phyloP scores from a whole-genome alignment of 805 yeast species.

The Lipomyces sp. region DNA sequence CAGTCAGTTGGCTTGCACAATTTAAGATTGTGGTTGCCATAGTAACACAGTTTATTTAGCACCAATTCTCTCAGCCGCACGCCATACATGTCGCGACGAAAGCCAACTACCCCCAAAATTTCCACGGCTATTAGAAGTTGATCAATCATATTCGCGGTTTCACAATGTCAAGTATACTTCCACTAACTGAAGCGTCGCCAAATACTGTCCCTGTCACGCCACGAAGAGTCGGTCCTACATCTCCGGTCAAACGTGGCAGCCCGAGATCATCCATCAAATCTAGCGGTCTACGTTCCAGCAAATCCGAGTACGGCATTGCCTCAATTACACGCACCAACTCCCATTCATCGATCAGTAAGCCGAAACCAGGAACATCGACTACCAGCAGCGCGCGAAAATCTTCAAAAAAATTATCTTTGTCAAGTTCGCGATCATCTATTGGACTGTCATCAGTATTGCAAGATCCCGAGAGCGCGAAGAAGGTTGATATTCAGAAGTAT shows the following conservation, averaged over 20 bases:
- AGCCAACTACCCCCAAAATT: background rate
- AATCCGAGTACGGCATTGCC: background rate
- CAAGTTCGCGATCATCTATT: conserved; percentile 6
- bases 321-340: background rate
- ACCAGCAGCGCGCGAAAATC: conserved; percentile 3
- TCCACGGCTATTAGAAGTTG: background rate
- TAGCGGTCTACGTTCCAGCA: conserved; percentile 3
- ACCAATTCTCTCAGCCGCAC: background rate
- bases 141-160: background rate
- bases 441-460: background rate
- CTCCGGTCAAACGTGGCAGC: background rate
- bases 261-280: conserved; percentile 4
- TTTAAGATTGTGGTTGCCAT: background rate
- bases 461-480: conserved; percentile 3
- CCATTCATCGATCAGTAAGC: background rate
- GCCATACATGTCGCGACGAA: background rate
- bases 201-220: background rate
- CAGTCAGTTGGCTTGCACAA: too few species aligned
- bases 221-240: background rate
- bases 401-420: background rate
- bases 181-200: conserved; percentile 10
- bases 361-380: background rate
- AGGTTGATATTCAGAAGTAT: background rate
- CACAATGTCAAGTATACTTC: conserved; percentile 1
- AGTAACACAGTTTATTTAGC: background rate